A percentile compares a stretch with the other conserved stretches of the same genome.
These are phyloP conservation scores for Citrus hindsii DNA, from an alignment of 345 rosid species.

Conservation along the genomic window DNA sequence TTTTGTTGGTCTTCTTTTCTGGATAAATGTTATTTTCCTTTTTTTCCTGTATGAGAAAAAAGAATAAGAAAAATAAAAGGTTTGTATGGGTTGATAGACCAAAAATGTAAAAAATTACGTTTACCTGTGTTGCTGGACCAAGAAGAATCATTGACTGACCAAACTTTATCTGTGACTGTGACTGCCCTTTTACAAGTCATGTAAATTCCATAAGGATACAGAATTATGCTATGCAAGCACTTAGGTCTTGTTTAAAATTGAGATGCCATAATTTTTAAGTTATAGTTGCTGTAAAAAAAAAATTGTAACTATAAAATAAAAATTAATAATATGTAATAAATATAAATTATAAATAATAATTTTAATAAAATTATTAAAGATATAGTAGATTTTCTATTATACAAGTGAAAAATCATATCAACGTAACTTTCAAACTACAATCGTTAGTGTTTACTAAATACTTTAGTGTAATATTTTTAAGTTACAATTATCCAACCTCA, in stretches of 20 bases:
- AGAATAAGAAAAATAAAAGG: background rate
- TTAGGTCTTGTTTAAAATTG: too few species aligned
- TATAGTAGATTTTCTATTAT: too few species aligned
- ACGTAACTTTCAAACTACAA: fast-evolving
- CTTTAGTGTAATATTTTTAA: too few species aligned
- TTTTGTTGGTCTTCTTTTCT: background rate
- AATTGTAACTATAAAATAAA: too few species aligned
- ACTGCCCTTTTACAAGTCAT: too few species aligned
- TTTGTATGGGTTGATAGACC: background rate
- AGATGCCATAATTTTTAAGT: too few species aligned
- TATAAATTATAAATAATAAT: too few species aligned
- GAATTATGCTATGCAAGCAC: background rate
- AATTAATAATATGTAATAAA: too few species aligned
- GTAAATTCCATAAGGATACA: background rate
- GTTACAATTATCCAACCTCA: fast-evolving
- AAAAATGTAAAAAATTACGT: background rate
- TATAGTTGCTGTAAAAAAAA: too few species aligned
- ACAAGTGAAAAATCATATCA: too few species aligned
- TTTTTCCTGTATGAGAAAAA: background rate
- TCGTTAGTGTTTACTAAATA: too few species aligned
- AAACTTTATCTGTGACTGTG: background rate
- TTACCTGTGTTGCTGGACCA: background rate
- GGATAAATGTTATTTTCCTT: background rate
- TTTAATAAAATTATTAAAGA: too few species aligned
- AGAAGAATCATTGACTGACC: background rate